phyloP scores from a whole-genome alignment of 257 asterid genomes.

The Fraxinus quadrangulata region DNA sequence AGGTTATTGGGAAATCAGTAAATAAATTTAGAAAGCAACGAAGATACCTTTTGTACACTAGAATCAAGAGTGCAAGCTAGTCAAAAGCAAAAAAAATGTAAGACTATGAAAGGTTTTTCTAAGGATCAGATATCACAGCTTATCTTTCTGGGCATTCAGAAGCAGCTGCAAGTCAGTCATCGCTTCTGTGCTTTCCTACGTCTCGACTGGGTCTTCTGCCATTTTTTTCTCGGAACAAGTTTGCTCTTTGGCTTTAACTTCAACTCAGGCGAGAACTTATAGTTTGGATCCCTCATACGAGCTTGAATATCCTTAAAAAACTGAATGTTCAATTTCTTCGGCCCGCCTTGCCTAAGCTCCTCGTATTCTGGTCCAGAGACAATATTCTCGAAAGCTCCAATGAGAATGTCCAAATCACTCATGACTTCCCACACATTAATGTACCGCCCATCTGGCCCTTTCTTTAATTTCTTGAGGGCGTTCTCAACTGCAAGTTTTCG shows the following conservation, averaged over 20 bases:
- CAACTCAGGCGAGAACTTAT: conserved; percentile 76
- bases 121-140: conserved; percentile 15
- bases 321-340: conserved; percentile 74
- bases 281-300: conserved; percentile 90
- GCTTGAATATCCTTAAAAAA: conserved; percentile 91
- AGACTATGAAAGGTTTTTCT: conserved; percentile 4
- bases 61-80: conserved; percentile 8
- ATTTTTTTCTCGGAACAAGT: conserved; percentile 74
- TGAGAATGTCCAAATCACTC: conserved; percentile 82
- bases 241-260: conserved; percentile 86
- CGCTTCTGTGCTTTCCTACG: conserved; percentile 83
- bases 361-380: conserved; percentile 92
- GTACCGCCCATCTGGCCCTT: conserved; percentile 93
- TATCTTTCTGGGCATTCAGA: neutral
- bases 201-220: conserved; percentile 83
- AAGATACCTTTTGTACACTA: neutral
- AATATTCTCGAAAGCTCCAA: conserved; percentile 90
- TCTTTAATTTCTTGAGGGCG: conserved; percentile 83
- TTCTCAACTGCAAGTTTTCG: conserved; percentile 81
- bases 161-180: conserved; percentile 25
- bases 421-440: conserved; percentile 93
- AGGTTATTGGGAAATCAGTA: neutral
- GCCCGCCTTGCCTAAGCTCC: conserved; percentile 87
- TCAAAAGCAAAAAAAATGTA: neutral
- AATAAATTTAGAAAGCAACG: neutral